Base-by-base conservation (phyloP, 2,329 filamentous ascomycete species). In the Salinomyces thailandicus region DNA sequence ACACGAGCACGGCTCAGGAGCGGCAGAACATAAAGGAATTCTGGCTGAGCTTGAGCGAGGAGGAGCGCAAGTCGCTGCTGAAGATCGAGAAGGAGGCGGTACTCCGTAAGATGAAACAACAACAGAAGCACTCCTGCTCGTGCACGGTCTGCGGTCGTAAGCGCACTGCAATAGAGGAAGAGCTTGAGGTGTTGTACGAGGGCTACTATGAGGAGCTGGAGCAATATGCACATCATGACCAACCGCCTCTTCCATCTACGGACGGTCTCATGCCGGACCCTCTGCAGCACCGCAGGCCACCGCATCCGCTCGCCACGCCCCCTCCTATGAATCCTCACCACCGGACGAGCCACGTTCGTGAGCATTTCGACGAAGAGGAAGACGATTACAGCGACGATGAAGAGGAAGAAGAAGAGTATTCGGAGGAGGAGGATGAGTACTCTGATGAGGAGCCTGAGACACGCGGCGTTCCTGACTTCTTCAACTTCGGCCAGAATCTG, bases 1-100 rank as follows among this genome's bases (percentile, higher is more conserved):
- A 95, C 57, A 95, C 86, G 2, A 91, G 84, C 40, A 91, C 85
- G 7, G 77, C 85, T 48, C 86, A 96, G 61, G 91, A 98, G 64
- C 82, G 91, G 22, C 86, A 95, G 64, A 82, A 91, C 35, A 98
- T 98, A 58, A 94, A 95, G 63, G 84, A 94, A 50, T 98, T 96
- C 63, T 98, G 91, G 91, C 73, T 98, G 36, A 86, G 86, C 12
- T 64, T 98, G 29, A 85, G 85, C 48, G 91, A 98, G 60, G 85
- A 93, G 24, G 87, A 96, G 59, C 83, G 91, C 51, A 91, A 93
- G 59, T 91, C 85, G 12, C 69, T 98, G 31, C 86, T 98, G 55
- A 95, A 95, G 63, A 89, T 98, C 18, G 91, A 98, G 63, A 98
- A 98, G 65, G 89, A 98, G 62, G 89, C 91, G 5, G 91, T 98